Percentiles rank a stretch among this genome's conserved stretches.
Conservation (phyloP, 352 stramenopile species). For the Pythium rhizo-oryzae region DNA sequence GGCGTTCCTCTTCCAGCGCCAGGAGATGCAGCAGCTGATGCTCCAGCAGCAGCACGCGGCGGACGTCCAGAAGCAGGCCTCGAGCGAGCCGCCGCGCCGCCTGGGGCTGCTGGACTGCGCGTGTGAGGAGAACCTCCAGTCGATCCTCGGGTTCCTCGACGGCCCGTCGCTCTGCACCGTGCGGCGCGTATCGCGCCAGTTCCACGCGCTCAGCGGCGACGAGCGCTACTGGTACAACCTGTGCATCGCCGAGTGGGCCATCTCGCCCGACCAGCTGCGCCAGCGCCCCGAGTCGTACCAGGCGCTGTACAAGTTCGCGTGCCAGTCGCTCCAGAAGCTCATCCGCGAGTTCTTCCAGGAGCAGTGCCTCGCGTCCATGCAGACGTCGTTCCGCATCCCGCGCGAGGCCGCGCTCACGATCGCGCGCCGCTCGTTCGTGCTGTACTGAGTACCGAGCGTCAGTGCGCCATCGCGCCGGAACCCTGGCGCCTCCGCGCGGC, state of each 20-base stretch:
- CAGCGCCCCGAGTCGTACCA: constrained; percentile 64
- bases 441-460: constrained; percentile 8
- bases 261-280: constrained; percentile 72
- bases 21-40: constrained; percentile 44
- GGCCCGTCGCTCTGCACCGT: constrained; percentile 59
- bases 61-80: no score
- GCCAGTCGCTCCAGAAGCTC: constrained; percentile 66
- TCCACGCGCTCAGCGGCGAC: constrained; percentile 49
- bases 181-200: constrained; percentile 64
- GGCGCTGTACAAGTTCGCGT: constrained; percentile 77
- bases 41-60: constrained; percentile 19
- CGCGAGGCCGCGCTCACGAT: constrained; percentile 64
- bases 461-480: no score
- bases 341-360: constrained; percentile 84
- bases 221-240: constrained; percentile 71
- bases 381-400: constrained; percentile 71
- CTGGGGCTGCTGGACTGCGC: constrained; percentile 63
- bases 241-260: constrained; percentile 69
- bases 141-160: constrained; percentile 73
- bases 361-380: constrained; percentile 72
- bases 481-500: neutral
- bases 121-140: constrained; percentile 72
- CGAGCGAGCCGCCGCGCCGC: neutral
- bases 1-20: constrained; percentile 33
- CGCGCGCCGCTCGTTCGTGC: constrained; percentile 31